These are phyloP conservation scores for Lepidopterella palustris DNA, from an alignment of 495 filamentous ascomycete genomes.

Conservation along the genomic window DNA sequence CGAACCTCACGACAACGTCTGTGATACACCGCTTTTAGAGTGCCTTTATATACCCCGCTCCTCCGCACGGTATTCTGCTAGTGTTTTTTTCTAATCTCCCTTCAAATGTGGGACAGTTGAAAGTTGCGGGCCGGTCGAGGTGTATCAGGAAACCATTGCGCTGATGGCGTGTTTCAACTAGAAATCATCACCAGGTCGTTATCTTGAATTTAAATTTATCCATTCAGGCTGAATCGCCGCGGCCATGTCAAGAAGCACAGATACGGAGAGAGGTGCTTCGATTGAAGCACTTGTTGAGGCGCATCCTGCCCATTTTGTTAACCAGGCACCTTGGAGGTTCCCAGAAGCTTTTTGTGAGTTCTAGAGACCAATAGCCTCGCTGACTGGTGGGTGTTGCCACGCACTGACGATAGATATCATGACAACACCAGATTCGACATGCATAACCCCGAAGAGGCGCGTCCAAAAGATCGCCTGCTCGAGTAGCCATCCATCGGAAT, in stretches of 20 bases:
- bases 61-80: too few relatives aligned
- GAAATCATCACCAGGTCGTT: not conserved
- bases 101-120: too few relatives aligned
- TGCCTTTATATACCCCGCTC: too few relatives aligned
- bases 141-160: not conserved
- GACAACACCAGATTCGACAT: not conserved
- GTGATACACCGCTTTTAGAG: too few relatives aligned
- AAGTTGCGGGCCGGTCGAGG: not conserved
- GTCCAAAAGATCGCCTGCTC: not conserved
- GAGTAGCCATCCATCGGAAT: not conserved
- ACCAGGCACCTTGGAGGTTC: not conserved
- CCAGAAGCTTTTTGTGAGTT: not conserved
- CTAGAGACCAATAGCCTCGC: not conserved
- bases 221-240: constrained; percentile 1
- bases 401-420: constrained; percentile 1
- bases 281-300: not conserved
- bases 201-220: not conserved
- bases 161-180: not conserved
- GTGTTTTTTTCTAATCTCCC: too few relatives aligned
- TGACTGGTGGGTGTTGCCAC: not conserved
- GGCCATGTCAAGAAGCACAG: not conserved
- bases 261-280: not conserved
- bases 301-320: not conserved
- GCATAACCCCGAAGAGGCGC: not conserved
- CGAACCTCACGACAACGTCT: too few relatives aligned